Base-by-base conservation (phyloP, 2,329 filamentous ascomycete genomes). In the Elsinoe perseae region DNA sequence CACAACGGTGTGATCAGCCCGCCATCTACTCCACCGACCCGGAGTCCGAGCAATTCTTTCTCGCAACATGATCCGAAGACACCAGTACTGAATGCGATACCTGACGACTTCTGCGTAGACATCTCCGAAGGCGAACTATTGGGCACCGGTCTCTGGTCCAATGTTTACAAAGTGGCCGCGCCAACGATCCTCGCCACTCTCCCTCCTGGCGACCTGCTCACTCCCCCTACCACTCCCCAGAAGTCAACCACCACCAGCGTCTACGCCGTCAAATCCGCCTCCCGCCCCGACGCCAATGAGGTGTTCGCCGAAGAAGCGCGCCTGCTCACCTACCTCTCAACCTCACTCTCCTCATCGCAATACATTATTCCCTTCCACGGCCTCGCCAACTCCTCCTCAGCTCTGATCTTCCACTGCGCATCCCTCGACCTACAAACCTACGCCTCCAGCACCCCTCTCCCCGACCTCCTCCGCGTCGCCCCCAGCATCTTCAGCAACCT, bases 401-500 rank as follows among this genome's bases (percentile, higher is more conserved):
- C 66, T 1, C 61, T 71, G 2, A 56, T 70, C 16, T 69, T 68
- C 61, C 64, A 69, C 53, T 65, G 65, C 9, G 63, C 53, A 18
- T 48, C 53, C 16, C 16, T 16, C n/a, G 42, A 40, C 38, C 42
- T 56, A 1, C 27, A 36, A 25, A n/a, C 66, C 2, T 63, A 68
- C 34, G 64, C 64, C 25, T 64, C 65, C 32, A 67, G 64, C 1
- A 64, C 53, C 16, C 21, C 46, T 32, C 6, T 50, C 25, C 14
- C 52, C 54, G 10, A n/a, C 23, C 44, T 42, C 7, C 12, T 57
- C 25, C n/a, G 4, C 48, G 14, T n/a, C 2, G 76, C 75, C 54
- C 73, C 73, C 1, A 48, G 58, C n/a, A 63, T 77, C 6, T 72
- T 73, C 0, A 58, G 63, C 21, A 63, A 70, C 32, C 67, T 77